These are phyloP conservation scores for Sclerotinia spermophila DNA, from an alignment of 2,329 filamentous ascomycete species.

Conservation along the genomic window DNA sequence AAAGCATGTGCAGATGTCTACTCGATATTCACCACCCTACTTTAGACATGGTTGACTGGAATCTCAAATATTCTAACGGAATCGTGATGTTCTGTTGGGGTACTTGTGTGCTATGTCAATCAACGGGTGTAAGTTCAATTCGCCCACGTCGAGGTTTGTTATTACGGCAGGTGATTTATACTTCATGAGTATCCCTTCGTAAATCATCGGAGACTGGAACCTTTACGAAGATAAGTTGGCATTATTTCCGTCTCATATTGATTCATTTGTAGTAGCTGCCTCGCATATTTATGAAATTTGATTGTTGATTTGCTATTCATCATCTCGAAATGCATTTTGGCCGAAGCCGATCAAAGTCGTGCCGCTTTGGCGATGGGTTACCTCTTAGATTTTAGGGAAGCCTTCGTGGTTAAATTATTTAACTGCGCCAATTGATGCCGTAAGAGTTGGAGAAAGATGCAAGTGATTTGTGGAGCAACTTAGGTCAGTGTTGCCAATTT, in stretches of 20 bases:
- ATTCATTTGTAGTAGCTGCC: neutral
- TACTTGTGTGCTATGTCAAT: neutral
- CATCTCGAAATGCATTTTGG: accelerated
- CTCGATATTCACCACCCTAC: too few species aligned
- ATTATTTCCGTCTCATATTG: too few species aligned
- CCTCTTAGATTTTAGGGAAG: neutral
- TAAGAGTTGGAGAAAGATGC: neutral
- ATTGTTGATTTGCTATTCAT: neutral
- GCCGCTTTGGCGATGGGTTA: neutral
- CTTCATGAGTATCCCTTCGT: neutral
- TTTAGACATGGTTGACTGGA: too few species aligned
- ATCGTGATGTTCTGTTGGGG: neutral
- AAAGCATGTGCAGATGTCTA: too few species aligned
- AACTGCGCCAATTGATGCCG: neutral
- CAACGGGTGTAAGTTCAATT: neutral
- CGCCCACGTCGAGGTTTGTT: neutral
- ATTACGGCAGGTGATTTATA: neutral
- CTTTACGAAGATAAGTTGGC: too few species aligned
- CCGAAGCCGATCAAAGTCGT: neutral
- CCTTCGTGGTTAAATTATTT: neutral
- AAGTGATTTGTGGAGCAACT: conserved; percentile 28
- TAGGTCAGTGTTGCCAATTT: conserved; percentile 61
- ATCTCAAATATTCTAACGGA: too few species aligned
- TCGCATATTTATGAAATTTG: neutral
- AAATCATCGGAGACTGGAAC: neutral